Percentiles rank a stretch among this genome's conserved stretches.
Evolutionary conservation across 768 basidiomycete species (phyloP).

Genomic region (Serendipita indica): DNA sequence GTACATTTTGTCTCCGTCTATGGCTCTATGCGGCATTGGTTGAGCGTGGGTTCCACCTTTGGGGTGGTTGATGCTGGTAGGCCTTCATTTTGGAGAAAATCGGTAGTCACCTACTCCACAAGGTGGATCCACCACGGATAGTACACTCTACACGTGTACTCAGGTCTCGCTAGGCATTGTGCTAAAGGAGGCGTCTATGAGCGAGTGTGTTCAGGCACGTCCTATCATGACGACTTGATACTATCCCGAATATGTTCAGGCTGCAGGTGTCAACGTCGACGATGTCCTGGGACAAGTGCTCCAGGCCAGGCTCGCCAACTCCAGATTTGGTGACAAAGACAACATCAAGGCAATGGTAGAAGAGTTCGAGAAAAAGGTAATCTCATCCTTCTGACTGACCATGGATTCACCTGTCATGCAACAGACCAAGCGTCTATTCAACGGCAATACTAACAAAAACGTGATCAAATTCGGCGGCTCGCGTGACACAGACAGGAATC

Average conservation of each 20-base stretch:
- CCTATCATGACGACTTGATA: background rate
- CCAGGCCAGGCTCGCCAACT: background rate
- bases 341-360: conserved; percentile 3
- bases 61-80: conserved; percentile 4
- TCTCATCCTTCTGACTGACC: background rate
- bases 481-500: background rate
- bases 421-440: conserved; percentile 8
- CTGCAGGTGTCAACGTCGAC: conserved; percentile 1
- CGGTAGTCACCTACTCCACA: too few relatives aligned
- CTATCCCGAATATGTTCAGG: conserved; percentile 1
- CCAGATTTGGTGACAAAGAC: conserved; percentile 7
- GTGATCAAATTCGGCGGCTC: conserved; percentile 3
- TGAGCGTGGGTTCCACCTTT: background rate
- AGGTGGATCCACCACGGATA: conserved; percentile 10
- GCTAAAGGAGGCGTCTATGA: conserved; percentile 6
- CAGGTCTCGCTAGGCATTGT: background rate
- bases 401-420: background rate
- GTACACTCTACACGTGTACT: conserved; percentile 7
- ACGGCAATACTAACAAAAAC: background rate
- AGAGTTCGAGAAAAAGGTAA: conserved; percentile 9
- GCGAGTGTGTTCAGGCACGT: conserved; percentile 11
- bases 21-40: background rate
- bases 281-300: background rate
- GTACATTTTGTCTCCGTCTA: conserved; percentile 4
- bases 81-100: too few relatives aligned